These are phyloP conservation scores for Xylariales sp. DNA, from an alignment of 2,329 filamentous ascomycete genomes.

Conservation along the genomic window DNA sequence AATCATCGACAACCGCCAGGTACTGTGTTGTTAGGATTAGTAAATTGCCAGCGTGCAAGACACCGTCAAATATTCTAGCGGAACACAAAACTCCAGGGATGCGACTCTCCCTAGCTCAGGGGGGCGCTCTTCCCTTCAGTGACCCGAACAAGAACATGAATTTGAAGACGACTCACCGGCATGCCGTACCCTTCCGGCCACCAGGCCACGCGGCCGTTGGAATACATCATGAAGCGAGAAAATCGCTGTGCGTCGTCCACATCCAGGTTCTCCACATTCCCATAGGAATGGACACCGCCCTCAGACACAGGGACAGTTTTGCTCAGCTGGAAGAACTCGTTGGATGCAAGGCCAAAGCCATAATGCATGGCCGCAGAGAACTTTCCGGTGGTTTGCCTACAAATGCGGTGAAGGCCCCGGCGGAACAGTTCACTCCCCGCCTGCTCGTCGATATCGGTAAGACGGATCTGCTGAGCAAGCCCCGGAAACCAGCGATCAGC, in stretches of 20 bases:
- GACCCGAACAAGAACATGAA: neutral
- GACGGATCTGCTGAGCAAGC: slow-evolving; percentile 43
- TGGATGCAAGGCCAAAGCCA: slow-evolving; percentile 43
- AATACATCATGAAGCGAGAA: slow-evolving; percentile 48
- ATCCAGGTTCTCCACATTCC: slow-evolving; percentile 41
- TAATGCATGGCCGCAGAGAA: slow-evolving; percentile 47
- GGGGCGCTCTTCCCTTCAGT: neutral
- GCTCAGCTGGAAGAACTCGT: slow-evolving; percentile 46
- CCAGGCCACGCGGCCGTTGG: slow-evolving; percentile 48
- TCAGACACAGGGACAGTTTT: slow-evolving; percentile 42
- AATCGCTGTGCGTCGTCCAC: slow-evolving; percentile 35
- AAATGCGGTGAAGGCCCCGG: slow-evolving; percentile 39
- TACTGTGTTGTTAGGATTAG: slow-evolving; percentile 23
- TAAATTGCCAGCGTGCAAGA: neutral
- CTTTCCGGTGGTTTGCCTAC: slow-evolving; percentile 41
- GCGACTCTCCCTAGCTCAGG: neutral
- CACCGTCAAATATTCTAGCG: neutral
- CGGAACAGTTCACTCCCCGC: slow-evolving; percentile 43
- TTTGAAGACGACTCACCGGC: slow-evolving; percentile 31
- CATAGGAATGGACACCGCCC: slow-evolving; percentile 48
- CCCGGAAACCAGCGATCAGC: slow-evolving; percentile 47
- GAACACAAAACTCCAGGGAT: neutral
- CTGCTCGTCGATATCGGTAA: slow-evolving; percentile 29
- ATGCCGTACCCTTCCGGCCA: slow-evolving; percentile 49
- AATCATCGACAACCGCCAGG: slow-evolving; percentile 48